Evolutionary conservation across 768 basidiomycete species (phyloP).

Genomic region (Rhizopogon sp.): DNA sequence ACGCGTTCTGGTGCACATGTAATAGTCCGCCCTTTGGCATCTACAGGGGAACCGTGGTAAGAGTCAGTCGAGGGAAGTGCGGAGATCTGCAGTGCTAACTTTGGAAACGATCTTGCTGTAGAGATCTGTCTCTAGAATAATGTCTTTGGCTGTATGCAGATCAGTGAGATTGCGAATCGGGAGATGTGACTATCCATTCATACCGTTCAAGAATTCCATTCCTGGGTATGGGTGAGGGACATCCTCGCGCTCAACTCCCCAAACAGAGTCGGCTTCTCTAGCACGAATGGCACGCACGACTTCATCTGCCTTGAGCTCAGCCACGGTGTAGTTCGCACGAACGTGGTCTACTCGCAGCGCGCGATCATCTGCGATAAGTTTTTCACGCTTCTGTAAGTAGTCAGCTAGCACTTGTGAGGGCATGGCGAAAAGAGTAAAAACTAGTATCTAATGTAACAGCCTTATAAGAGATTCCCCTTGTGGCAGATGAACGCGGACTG

Average conservation of each 20-base stretch:
- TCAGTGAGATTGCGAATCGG: not conserved
- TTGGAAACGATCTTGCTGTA: constrained; percentile 32
- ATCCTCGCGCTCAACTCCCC: constrained; percentile 47
- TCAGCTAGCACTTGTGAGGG: not conserved
- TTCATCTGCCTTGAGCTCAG: constrained; percentile 49
- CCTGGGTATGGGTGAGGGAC: constrained; percentile 64
- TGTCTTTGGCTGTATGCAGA: constrained; percentile 19
- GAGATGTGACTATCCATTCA: not conserved
- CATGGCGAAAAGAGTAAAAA: not conserved
- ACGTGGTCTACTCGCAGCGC: constrained; percentile 43
- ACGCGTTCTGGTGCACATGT: constrained; percentile 40
- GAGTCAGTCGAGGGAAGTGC: not conserved
- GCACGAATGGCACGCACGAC: constrained; percentile 50
- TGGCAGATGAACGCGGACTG: not conserved
- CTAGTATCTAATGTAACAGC: not conserved
- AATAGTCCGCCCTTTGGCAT: constrained; percentile 47
- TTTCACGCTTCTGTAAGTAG: constrained; percentile 13
- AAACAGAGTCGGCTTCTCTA: constrained; percentile 48
- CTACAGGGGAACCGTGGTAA: constrained; percentile 9
- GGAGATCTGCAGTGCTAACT: constrained; percentile 13
- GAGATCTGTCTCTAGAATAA: constrained; percentile 33
- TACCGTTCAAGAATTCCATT: constrained; percentile 72
- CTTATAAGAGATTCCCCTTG: not conserved
- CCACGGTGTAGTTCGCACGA: constrained; percentile 25
- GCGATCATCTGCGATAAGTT: constrained; percentile 38